Conservation (phyloP, 352 stramenopile species). For the Pythium sukuiense region DNA sequence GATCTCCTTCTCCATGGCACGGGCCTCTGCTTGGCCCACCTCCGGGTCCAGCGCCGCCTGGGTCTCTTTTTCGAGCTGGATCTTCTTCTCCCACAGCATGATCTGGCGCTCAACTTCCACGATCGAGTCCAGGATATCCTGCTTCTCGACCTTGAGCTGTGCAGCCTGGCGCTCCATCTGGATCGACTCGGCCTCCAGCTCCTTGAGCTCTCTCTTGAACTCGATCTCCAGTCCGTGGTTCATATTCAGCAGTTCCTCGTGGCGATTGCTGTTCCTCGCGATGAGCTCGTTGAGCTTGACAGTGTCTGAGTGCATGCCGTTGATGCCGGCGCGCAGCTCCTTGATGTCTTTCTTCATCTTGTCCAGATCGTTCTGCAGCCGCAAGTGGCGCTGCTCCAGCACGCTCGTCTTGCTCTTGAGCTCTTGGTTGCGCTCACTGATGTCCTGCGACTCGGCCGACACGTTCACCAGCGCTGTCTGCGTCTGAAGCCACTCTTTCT, state of each 20-base stretch:
- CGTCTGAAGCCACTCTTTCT: constrained; percentile 90
- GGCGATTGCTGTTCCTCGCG: constrained; percentile 73
- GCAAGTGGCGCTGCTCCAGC: constrained; percentile 88
- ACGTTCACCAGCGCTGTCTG: constrained; percentile 91
- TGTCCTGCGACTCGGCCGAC: constrained; percentile 84
- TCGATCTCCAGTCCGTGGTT: constrained; percentile 90
- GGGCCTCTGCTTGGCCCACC: constrained; percentile 89
- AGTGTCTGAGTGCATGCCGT: constrained; percentile 91
- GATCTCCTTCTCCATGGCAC: constrained; percentile 95
- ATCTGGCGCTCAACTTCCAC: constrained; percentile 92
- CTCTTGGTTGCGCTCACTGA: constrained; percentile 89
- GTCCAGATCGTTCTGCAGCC: constrained; percentile 82
- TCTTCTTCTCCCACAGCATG: constrained; percentile 97
- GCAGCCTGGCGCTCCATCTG: constrained; percentile 73
- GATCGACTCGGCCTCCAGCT: constrained; percentile 83
- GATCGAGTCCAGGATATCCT: constrained; percentile 88
- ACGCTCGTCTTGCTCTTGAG: constrained; percentile 89
- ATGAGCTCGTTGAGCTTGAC: constrained; percentile 93
- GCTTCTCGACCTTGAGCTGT: constrained; percentile 80
- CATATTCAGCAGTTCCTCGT: constrained; percentile 82
- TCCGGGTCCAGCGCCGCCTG: constrained; percentile 92
- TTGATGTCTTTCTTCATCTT: constrained; percentile 84
- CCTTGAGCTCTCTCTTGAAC: constrained; percentile 90
- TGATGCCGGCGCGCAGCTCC: constrained; percentile 65
- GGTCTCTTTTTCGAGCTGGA: constrained; percentile 95